phyloP scores from a whole-genome alignment of 345 rosid genomes.

The Ceriops decandra region DNA sequence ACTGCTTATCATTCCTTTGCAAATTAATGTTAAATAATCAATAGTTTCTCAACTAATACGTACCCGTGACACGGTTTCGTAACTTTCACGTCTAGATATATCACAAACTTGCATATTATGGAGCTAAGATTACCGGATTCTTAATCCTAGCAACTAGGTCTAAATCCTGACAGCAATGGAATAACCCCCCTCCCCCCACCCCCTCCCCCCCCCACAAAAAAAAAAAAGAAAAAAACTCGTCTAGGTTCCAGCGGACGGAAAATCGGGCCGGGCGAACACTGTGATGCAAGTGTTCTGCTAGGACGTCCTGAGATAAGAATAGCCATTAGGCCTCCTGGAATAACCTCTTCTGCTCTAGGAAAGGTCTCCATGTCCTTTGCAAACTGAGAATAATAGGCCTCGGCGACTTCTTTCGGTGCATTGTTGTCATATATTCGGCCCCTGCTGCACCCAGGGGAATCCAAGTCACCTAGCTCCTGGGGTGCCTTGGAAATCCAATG shows the following conservation, averaged over 20 bases:
- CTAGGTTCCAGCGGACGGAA: not conserved
- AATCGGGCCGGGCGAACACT: not conserved
- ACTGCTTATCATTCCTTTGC: conserved; percentile 1
- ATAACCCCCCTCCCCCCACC: too few species aligned
- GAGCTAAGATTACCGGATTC: too few species aligned
- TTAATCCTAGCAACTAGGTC: too few species aligned
- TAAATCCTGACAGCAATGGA: too few species aligned
- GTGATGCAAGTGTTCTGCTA: not conserved
- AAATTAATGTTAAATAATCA: not conserved
- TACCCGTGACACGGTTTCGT: too few species aligned
- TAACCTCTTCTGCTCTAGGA: conserved; percentile 18
- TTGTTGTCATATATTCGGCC: conserved; percentile 9
- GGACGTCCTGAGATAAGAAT: conserved; percentile 8
- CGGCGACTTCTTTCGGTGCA: conserved; percentile 13
- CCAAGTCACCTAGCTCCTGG: conserved; percentile 1
- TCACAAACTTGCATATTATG: too few species aligned
- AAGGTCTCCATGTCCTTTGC: conserved; percentile 14
- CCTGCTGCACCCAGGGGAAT: not conserved
- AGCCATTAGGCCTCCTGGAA: conserved; percentile 15
- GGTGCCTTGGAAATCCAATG: conserved; percentile 18
- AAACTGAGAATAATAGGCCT: conserved; percentile 17
- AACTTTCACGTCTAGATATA: too few species aligned
- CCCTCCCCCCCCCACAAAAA: too few species aligned
- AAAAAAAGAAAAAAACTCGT: too few species aligned
- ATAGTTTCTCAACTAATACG: too few species aligned